Percentiles rank a stretch among this genome's conserved stretches.
These are phyloP conservation scores for Candida buenavistaensis DNA, from an alignment of 1,139 yeast genomes.

Conservation along the genomic window DNA sequence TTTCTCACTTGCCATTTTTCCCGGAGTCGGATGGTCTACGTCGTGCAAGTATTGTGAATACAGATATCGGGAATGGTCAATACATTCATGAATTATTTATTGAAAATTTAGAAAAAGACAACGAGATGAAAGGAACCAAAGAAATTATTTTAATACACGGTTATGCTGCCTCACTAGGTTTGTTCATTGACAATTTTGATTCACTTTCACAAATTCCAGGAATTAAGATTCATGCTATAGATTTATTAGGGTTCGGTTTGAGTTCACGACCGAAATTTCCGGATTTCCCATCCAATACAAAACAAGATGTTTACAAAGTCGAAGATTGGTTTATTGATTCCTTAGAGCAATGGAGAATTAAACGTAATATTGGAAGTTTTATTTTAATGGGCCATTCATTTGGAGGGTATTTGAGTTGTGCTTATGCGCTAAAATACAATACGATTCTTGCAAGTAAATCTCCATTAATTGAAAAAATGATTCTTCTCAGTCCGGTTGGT, in stretches of 20 bases:
- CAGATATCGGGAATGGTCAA: constrained; percentile 47
- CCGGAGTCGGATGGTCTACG: constrained; percentile 56
- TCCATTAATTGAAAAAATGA: constrained; percentile 36
- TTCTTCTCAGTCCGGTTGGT: constrained; percentile 48
- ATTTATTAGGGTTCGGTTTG: constrained; percentile 46
- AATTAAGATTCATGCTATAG: constrained; percentile 45
- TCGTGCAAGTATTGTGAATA: constrained; percentile 46
- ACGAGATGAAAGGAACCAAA: constrained; percentile 7
- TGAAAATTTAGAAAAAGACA: constrained; percentile 28
- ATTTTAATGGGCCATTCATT: constrained; percentile 87
- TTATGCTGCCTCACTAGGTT: constrained; percentile 48
- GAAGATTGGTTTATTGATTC: constrained; percentile 80
- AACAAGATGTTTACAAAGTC: constrained; percentile 40
- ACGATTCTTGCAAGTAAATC: constrained; percentile 21
- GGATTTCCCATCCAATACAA: constrained; percentile 26
- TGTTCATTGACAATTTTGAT: constrained; percentile 43
- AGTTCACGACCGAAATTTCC: constrained; percentile 46
- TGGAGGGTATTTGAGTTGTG: constrained; percentile 85
- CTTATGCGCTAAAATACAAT: constrained; percentile 70
- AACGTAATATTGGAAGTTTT: constrained; percentile 56
- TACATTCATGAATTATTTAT: constrained; percentile 60
- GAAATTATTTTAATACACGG: constrained; percentile 49
- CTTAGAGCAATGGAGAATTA: constrained; percentile 79
- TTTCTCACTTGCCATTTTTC: constrained; percentile 56
- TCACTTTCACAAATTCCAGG: constrained; percentile 42